These are phyloP conservation scores for Cajanus cajan DNA, from an alignment of 306 rosid species.

Conservation along the genomic window DNA sequence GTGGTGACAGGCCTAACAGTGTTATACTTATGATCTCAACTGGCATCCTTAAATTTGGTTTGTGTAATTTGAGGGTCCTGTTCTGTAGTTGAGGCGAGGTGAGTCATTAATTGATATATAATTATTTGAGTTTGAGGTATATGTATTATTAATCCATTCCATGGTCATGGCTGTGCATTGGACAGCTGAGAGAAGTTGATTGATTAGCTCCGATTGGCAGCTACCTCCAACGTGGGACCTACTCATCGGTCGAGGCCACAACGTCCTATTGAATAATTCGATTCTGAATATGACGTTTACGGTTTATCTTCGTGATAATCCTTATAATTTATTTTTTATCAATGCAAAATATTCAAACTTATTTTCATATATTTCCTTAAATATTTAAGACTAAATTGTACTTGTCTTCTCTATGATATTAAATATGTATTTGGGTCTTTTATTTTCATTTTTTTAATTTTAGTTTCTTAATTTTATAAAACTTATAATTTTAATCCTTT, in stretches of 20 bases:
- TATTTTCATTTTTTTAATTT: too few species aligned
- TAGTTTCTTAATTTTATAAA: too few species aligned
- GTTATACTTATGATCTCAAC: neutral
- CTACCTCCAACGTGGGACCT: conserved; percentile 25
- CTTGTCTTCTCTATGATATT: too few species aligned
- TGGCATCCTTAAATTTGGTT: conserved; percentile 7
- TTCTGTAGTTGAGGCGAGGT: conserved; percentile 6
- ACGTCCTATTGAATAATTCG: neutral
- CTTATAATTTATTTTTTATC: too few species aligned
- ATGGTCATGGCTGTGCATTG: too few species aligned
- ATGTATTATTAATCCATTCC: neutral
- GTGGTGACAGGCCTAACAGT: conserved; percentile 6
- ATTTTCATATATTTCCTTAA: too few species aligned
- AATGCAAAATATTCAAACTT: too few species aligned
- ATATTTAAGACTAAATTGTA: too few species aligned
- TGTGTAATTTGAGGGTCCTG: conserved; percentile 24
- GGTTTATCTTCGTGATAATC: too few species aligned
- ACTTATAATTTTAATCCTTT: too few species aligned
- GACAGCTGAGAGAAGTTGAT: conserved; percentile 52
- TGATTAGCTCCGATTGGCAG: conserved; percentile 28
- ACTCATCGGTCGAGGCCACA: neutral
- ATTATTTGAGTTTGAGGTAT: conserved; percentile 33
- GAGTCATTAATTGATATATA: conserved; percentile 27
- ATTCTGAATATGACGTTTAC: neutral
- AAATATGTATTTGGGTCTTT: too few species aligned